phyloP scores from a whole-genome alignment of 306 rosid species.

The Coriaria nepalensis region DNA sequence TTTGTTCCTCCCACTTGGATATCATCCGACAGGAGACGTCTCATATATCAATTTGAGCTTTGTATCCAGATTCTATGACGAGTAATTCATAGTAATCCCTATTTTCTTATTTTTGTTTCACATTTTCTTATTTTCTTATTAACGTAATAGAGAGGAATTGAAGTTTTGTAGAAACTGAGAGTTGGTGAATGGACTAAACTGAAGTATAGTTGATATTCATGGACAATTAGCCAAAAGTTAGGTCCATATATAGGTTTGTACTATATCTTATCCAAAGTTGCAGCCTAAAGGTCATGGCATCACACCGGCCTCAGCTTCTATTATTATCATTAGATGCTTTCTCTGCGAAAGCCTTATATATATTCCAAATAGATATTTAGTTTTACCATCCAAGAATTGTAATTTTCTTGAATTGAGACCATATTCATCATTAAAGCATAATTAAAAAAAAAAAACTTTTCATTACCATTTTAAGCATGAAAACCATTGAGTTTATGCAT shows the following conservation, averaged over 20 bases:
- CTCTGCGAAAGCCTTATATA: slow-evolving; percentile 16
- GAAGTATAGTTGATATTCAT: slow-evolving; percentile 27
- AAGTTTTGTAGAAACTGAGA: slow-evolving; percentile 9
- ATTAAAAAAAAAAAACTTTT: too few species aligned
- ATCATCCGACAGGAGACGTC: too few species aligned
- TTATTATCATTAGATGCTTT: slow-evolving; percentile 17
- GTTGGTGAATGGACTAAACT: slow-evolving; percentile 24
- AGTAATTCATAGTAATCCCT: too few species aligned
- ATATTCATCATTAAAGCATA: neutral
- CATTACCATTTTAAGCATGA: too few species aligned
- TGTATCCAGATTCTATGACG: too few species aligned
- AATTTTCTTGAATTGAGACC: slow-evolving; percentile 17
- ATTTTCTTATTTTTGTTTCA: too few species aligned
- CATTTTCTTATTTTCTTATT: too few species aligned
- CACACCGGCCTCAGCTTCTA: slow-evolving; percentile 31
- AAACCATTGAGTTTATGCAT: too few species aligned
- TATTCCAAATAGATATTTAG: slow-evolving; percentile 21
- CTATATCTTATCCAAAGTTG: slow-evolving; percentile 35
- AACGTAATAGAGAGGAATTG: neutral
- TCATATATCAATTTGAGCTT: too few species aligned
- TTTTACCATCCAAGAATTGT: slow-evolving; percentile 7
- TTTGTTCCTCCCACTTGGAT: too few species aligned
- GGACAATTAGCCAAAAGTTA: slow-evolving; percentile 29
- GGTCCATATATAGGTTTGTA: slow-evolving; percentile 24
- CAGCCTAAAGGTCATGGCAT: slow-evolving; percentile 36